Percentiles rank a stretch among this genome's conserved stretches.
Conservation (phyloP, 176 grass and related monocot species). For the Juncus inflexus region DNA sequence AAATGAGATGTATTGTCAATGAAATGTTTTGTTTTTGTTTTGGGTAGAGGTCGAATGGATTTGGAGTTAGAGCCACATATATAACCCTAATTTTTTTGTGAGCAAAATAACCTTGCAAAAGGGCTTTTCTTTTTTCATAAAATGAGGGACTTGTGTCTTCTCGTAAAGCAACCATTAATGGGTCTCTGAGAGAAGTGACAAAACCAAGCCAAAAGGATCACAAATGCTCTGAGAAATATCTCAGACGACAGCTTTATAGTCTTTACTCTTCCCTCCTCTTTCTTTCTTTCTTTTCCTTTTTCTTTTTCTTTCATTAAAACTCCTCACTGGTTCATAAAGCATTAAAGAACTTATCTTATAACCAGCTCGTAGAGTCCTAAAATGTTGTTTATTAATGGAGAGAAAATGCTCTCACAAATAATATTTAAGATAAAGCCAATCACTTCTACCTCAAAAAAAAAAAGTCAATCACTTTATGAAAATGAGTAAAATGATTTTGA, state of each 20-base stretch:
- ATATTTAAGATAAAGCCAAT: no score
- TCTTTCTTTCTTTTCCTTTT: neutral
- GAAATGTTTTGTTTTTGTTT: neutral
- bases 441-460: no score
- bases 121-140: neutral
- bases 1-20: neutral
- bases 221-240: neutral
- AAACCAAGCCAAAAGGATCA: constrained; percentile 3
- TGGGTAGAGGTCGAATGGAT: no score
- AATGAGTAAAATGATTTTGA: no score
- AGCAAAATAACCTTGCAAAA: neutral
- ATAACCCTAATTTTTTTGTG: neutral
- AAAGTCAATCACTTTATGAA: no score
- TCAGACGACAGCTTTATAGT: constrained; percentile 3
- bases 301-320: neutral
- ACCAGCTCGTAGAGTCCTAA: no score
- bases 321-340: neutral
- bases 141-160: neutral
- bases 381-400: no score
- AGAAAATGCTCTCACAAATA: no score
- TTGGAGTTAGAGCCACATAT: no score
- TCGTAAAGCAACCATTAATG: neutral
- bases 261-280: neutral
- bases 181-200: constrained; percentile 9
- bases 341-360: no score